Conservation (phyloP, 371 early-diverging fungal species). For the Cokeromyces recurvatus region DNA sequence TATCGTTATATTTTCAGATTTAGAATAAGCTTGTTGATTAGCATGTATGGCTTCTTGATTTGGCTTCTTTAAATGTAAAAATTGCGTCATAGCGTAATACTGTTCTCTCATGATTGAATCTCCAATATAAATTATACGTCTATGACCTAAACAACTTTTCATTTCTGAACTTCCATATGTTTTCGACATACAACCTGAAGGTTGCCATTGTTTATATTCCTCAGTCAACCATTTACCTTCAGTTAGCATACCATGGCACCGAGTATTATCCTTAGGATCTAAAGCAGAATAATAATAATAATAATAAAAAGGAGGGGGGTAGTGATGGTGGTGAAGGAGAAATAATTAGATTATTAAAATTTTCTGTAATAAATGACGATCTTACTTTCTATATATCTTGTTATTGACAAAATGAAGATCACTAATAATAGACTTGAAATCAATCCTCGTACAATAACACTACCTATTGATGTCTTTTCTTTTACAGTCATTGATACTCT, state of each 20-base stretch:
- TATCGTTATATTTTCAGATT: conserved; percentile 27
- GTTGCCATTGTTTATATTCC: conserved; percentile 45
- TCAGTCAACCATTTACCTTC: conserved; percentile 45
- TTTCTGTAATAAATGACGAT: no score
- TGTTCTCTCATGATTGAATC: conserved; percentile 51
- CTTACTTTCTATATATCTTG: no score
- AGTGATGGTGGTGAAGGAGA: no score
- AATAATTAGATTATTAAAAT: neutral
- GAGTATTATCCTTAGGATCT: conserved; percentile 29
- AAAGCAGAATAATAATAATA: no score
- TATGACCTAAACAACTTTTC: conserved; percentile 37
- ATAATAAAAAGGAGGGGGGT: no score
- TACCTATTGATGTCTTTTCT: no score
- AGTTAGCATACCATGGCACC: conserved; percentile 42
- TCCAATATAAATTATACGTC: conserved; percentile 49
- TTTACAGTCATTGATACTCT: no score
- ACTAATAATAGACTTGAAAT: no score
- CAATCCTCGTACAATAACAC: no score
- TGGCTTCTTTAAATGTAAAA: conserved; percentile 23
- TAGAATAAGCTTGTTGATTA: conserved; percentile 27
- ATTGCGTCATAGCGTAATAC: conserved; percentile 47
- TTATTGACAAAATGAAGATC: no score
- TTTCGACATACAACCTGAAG: conserved; percentile 56
- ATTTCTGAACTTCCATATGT: conserved; percentile 40
- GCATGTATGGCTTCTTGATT: conserved; percentile 28